Conservation (phyloP, 352 stramenopile genomes). For the Pythium volutum region DNA sequence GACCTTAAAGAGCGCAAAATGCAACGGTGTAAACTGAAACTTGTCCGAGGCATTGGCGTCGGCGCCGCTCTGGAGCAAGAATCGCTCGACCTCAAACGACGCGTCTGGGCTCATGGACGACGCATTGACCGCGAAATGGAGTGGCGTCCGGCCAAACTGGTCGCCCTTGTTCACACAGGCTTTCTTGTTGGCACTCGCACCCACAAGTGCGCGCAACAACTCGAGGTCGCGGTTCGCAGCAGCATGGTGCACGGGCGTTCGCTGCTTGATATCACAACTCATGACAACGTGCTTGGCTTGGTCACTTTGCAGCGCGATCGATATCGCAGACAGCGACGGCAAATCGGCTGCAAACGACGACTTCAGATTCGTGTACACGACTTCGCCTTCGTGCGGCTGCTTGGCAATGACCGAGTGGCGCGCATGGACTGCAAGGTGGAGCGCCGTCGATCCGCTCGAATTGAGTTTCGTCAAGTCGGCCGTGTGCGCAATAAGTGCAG, state of each 20-base stretch:
- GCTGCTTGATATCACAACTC: conserved; percentile 37
- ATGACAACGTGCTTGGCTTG: conserved; percentile 44
- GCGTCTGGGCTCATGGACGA: conserved; percentile 64
- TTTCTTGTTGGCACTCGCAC: conserved; percentile 32
- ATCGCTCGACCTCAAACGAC: conserved; percentile 76
- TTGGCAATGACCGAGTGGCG: conserved; percentile 45
- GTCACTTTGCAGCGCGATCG: conserved; percentile 46
- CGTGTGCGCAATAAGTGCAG: conserved; percentile 40
- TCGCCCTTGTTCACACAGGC: conserved; percentile 50
- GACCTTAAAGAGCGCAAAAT: conserved; percentile 73
- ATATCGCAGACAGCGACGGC: conserved; percentile 39
- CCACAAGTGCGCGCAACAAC: conserved; percentile 48
- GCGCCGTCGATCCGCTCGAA: conserved; percentile 30
- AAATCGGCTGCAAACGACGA: conserved; percentile 15
- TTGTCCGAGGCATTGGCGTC: conserved; percentile 50
- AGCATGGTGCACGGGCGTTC: conserved; percentile 60
- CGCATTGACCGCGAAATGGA: conserved; percentile 76
- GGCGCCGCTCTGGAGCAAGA: conserved; percentile 54
- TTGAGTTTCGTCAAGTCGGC: conserved; percentile 46
- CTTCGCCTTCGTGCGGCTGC: conserved; percentile 52
- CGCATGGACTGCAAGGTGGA: conserved; percentile 46
- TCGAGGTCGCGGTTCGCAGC: conserved; percentile 59
- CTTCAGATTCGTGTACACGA: conserved; percentile 41
- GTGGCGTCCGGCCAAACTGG: conserved; percentile 44
- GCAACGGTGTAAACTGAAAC: conserved; percentile 55